Percentiles rank a stretch among this genome's conserved stretches.
phyloP scores from a whole-genome alignment of 352 stramenopile species.

The Globisporangium takayamanum region DNA sequence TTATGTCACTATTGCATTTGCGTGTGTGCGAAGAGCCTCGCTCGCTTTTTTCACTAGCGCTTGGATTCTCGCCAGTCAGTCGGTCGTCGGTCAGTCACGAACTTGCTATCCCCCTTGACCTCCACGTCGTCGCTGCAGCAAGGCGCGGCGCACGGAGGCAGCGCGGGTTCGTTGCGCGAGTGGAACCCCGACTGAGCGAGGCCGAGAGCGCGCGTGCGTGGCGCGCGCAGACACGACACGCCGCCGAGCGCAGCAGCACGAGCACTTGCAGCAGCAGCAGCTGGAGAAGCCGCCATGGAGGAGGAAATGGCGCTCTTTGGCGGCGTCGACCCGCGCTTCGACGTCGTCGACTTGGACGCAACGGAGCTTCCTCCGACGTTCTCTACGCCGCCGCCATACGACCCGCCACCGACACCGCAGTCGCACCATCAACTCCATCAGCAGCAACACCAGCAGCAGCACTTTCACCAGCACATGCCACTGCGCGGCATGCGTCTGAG shows the following conservation, averaged over 20 bases:
- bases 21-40: too few species aligned
- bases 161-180: constrained; percentile 7
- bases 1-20: too few species aligned
- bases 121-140: constrained; percentile 2
- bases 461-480: background rate
- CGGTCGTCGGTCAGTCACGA: constrained; percentile 8
- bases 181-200: constrained; percentile 10
- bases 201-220: constrained; percentile 8
- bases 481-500: constrained; percentile 3
- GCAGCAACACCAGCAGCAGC: background rate
- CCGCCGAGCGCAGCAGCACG: constrained; percentile 2
- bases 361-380: constrained; percentile 44
- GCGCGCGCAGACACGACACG: constrained; percentile 10
- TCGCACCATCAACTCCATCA: background rate
- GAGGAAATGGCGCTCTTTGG: constrained; percentile 58
- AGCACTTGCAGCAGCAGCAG: constrained; percentile 7
- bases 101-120: constrained; percentile 3
- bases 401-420: background rate
- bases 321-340: constrained; percentile 38
- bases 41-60: too few species aligned
- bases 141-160: constrained; percentile 7
- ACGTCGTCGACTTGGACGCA: constrained; percentile 42
- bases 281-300: constrained; percentile 25
- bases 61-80: constrained; percentile 1
- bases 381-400: constrained; percentile 19